Conservation (phyloP, 1,284 basidiomycete genomes). For the Phlebopus sp. region DNA sequence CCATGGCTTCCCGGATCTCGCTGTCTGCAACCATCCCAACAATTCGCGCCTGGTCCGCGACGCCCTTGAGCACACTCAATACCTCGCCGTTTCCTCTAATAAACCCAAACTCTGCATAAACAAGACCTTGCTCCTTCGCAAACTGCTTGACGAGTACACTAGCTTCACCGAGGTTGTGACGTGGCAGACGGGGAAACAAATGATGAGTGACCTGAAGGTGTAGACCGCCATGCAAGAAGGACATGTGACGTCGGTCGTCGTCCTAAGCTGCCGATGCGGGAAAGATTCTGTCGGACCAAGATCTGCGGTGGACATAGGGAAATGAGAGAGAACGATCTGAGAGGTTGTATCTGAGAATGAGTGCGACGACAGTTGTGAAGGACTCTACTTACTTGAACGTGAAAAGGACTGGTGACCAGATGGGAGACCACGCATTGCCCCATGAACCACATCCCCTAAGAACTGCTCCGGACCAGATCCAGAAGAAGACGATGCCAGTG, state of each 20-base stretch:
- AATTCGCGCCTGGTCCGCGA: conserved; percentile 81
- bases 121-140: conserved; percentile 78
- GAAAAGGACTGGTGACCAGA: conserved; percentile 78
- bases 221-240: conserved; percentile 91
- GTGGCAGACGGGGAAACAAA: conserved; percentile 91
- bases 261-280: conserved; percentile 89
- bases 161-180: conserved; percentile 88
- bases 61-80: conserved; percentile 68
- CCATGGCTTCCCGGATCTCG: conserved; percentile 59
- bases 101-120: conserved; percentile 91
- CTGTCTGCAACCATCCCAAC: conserved; percentile 70
- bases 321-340: conserved; percentile 97
- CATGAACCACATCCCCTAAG: conserved; percentile 68
- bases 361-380: not conserved
- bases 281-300: conserved; percentile 91
- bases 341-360: conserved; percentile 6
- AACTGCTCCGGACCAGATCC: conserved; percentile 74
- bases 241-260: conserved; percentile 94
- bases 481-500: conserved; percentile 68
- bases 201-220: conserved; percentile 98
- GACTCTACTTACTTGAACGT: conserved; percentile 63
- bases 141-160: conserved; percentile 83
- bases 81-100: conserved; percentile 81
- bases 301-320: conserved; percentile 92
- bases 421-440: conserved; percentile 73